Percentiles rank a stretch among this genome's conserved stretches.
phyloP scores from a whole-genome alignment of 2,329 filamentous ascomycete species.

The Rhynchosporium graminicola region DNA sequence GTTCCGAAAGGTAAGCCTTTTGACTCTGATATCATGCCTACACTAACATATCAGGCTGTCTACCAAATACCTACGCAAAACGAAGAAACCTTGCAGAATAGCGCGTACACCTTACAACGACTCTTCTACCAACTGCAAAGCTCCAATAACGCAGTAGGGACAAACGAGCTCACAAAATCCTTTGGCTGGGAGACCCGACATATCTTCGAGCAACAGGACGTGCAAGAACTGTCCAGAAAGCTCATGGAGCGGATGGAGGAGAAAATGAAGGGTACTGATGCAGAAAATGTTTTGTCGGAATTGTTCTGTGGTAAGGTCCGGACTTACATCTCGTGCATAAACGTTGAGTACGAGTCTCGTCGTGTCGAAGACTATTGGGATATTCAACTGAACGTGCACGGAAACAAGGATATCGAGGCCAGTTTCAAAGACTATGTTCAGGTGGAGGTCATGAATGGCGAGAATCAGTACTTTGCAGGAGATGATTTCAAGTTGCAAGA shows the following conservation, averaged over 20 bases:
- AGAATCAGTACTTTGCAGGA: slow-evolving; percentile 96
- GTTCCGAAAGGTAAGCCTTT: slow-evolving; percentile 76
- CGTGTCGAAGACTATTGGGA: slow-evolving; percentile 98
- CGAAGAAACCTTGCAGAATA: slow-evolving; percentile 79
- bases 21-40: background rate
- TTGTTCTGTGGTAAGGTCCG: slow-evolving; percentile 98
- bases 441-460: slow-evolving; percentile 94
- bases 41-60: slow-evolving; percentile 63
- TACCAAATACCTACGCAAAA: slow-evolving; percentile 94
- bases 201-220: slow-evolving; percentile 98
- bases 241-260: slow-evolving; percentile 97
- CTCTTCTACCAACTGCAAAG: slow-evolving; percentile 96
- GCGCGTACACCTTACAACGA: slow-evolving; percentile 89
- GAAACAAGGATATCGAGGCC: slow-evolving; percentile 88
- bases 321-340: slow-evolving; percentile 98
- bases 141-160: slow-evolving; percentile 78
- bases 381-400: slow-evolving; percentile 93
- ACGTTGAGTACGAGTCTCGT: slow-evolving; percentile 96
- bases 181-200: slow-evolving; percentile 98
- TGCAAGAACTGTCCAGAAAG: slow-evolving; percentile 94
- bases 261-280: slow-evolving; percentile 95
- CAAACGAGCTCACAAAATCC: slow-evolving; percentile 89
- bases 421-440: slow-evolving; percentile 97
- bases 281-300: slow-evolving; percentile 82
- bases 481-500: slow-evolving; percentile 92